phyloP scores from a whole-genome alignment of 1,139 yeast species.

The Pichia sp. region DNA sequence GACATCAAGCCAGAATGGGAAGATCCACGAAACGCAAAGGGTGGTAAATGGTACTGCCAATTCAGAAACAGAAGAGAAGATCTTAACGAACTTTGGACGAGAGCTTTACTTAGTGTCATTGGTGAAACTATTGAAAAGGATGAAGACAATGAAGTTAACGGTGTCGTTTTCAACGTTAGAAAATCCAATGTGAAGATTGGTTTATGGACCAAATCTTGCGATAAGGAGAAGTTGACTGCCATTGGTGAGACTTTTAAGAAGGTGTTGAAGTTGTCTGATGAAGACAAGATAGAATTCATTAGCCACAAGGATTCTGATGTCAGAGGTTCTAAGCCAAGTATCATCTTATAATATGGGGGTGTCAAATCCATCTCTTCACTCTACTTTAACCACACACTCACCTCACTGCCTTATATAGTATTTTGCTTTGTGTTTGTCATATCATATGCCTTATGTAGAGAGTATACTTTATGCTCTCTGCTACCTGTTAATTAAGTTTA shows the following conservation, averaged over 20 bases:
- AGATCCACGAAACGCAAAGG: conserved; percentile 76
- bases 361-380: no score
- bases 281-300: conserved; percentile 69
- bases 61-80: conserved; percentile 56
- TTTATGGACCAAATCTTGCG: conserved; percentile 86
- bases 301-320: conserved; percentile 40
- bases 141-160: conserved; percentile 61
- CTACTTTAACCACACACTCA: no score
- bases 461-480: no score
- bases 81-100: conserved; percentile 89
- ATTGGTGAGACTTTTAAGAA: conserved; percentile 86
- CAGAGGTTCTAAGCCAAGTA: conserved; percentile 14
- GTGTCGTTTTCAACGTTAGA: conserved; percentile 88
- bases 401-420: no score
- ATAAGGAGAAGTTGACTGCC: conserved; percentile 44
- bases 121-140: conserved; percentile 93
- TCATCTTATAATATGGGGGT: conserved; percentile 16
- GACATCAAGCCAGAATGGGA: conserved; percentile 99
- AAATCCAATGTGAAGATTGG: conserved; percentile 79
- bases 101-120: conserved; percentile 82
- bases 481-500: no score
- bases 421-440: no score
- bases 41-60: conserved; percentile 92
- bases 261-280: conserved; percentile 61
- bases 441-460: no score